Evolutionary conservation across 805 yeast genomes (phyloP).

Genomic region (Isabelozyma heimii): DNA sequence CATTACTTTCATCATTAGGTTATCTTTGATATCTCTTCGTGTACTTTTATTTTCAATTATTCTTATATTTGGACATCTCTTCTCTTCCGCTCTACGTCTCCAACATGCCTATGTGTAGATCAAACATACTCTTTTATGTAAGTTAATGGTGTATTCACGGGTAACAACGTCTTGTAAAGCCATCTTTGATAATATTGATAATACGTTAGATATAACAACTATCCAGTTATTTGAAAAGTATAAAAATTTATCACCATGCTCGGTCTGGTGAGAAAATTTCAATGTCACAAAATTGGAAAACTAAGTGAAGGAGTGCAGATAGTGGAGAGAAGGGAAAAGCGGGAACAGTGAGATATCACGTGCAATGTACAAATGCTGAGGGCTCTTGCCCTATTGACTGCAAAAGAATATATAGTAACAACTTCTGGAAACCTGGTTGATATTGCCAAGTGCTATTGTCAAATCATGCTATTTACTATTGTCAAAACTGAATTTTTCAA

Average conservation of each 20-base stretch:
- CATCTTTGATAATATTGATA: slow-evolving; percentile 44
- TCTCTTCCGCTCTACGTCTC: not conserved
- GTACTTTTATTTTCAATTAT: not conserved
- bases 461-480: no score
- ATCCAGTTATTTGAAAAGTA: not conserved
- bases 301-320: not conserved
- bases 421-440: no score
- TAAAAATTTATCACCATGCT: not conserved
- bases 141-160: slow-evolving; percentile 99
- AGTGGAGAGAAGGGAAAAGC: not conserved
- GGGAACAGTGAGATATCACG: not conserved
- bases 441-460: no score
- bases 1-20: not conserved
- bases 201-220: not conserved
- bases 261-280: not conserved
- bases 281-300: not conserved
- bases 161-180: slow-evolving; percentile 99
- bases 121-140: slow-evolving; percentile 96
- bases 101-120: not conserved
- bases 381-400: not conserved
- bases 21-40: not conserved
- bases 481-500: no score
- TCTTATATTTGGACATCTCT: not conserved
- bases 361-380: not conserved
- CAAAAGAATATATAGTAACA: not conserved